These are phyloP conservation scores for Backusella tuberculispora DNA, from an alignment of 192 early-diverging fungal genomes.

Conservation along the genomic window DNA sequence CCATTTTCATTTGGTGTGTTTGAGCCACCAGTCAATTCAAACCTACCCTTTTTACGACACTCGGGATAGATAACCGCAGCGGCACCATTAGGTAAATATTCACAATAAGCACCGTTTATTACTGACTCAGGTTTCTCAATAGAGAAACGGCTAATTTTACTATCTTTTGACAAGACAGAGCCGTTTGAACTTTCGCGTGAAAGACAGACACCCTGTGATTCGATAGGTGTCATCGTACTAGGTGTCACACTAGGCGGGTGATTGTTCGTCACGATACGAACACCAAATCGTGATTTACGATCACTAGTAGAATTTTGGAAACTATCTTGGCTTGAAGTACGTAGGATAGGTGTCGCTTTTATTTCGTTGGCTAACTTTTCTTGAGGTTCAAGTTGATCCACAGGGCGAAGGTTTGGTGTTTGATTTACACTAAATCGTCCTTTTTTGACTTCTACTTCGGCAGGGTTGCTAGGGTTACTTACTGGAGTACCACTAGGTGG, in stretches of 20 bases:
- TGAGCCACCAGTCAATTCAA: constrained; percentile 38
- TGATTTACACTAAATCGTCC: constrained; percentile 72
- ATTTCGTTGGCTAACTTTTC: neutral
- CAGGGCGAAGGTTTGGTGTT: neutral
- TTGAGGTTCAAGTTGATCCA: neutral
- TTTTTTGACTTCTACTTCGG: constrained; percentile 42
- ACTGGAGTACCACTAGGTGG: neutral
- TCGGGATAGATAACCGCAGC: constrained; percentile 12
- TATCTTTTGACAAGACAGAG: constrained; percentile 19
- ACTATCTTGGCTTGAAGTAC: constrained; percentile 18
- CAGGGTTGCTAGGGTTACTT: neutral
- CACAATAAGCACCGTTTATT: neutral
- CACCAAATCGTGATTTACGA: constrained; percentile 18
- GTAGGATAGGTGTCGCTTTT: neutral
- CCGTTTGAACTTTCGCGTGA: constrained; percentile 24
- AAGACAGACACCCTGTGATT: constrained; percentile 5
- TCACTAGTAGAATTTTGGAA: constrained; percentile 24
- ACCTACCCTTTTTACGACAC: constrained; percentile 41
- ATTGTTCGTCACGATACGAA: neutral
- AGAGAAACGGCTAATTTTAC: constrained; percentile 28
- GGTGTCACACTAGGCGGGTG: neutral
- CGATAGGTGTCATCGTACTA: constrained; percentile 14
- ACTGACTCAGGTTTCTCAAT: neutral
- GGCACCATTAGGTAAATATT: neutral
- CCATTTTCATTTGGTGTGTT: constrained; percentile 7